A percentile compares a stretch with the other conserved stretches of the same genome.
Conservation (phyloP, 495 filamentous ascomycete species). For the Trichoderma virens region DNA sequence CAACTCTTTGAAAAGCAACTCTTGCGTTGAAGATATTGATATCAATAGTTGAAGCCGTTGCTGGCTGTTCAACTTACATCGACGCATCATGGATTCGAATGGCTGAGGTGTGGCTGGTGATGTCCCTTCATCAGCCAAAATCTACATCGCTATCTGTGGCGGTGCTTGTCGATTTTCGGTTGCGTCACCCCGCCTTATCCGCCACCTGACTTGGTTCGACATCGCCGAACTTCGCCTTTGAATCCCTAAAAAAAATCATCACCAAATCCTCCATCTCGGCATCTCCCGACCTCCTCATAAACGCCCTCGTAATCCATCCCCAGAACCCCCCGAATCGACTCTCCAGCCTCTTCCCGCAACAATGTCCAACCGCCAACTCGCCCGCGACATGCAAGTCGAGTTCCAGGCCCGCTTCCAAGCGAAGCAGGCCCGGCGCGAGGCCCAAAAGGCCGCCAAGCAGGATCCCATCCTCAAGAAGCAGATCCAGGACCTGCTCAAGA, state of each 20-base stretch:
- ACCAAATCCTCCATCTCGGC: not conserved
- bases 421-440: conserved; percentile 74
- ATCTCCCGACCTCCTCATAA: not conserved
- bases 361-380: conserved; percentile 45
- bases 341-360: conserved; percentile 11
- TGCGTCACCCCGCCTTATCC: conserved; percentile 8
- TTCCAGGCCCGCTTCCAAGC: conserved; percentile 68
- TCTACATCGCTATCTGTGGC: not conserved
- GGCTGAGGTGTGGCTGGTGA: not conserved
- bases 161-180: not conserved
- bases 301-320: not conserved
- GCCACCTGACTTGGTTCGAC: not conserved
- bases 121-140: not conserved
- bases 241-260: not conserved
- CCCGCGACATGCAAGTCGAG: conserved; percentile 44
- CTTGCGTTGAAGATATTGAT: not conserved
- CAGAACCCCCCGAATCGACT: not conserved
- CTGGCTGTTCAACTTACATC: not conserved
- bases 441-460: conserved; percentile 73
- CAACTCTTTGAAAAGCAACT: too few species aligned
- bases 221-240: not conserved
- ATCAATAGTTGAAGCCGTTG: not conserved
- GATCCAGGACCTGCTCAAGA: conserved; percentile 67
- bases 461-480: conserved; percentile 75
- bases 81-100: not conserved